Base-by-base conservation (phyloP, 2,329 filamentous ascomycete species). In the Monilinia vaccinii-corymbosi region DNA sequence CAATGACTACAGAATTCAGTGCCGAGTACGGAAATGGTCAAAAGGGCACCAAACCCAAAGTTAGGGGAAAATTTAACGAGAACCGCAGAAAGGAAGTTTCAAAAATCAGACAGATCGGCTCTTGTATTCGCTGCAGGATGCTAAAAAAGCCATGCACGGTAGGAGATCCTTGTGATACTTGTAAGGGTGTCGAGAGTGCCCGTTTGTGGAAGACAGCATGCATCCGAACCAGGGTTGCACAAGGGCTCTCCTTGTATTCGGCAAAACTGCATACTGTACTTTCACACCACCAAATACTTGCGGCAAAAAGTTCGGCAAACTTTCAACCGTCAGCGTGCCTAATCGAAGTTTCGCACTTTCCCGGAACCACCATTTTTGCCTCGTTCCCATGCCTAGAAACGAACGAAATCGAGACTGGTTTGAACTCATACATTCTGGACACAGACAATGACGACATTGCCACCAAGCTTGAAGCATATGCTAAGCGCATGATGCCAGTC, bases 131-230 rank as follows among this genome's bases (percentile, higher is more conserved):
- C 48, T 87, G 84, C 67, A 78, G 83, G 42, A 86, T 87, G 63
- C 72, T 87, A 40, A 79, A 84, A 60, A 87, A 87, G 73, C 84
- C 82, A 1, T 87, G 84, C 67, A 84, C 82, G n/a, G 80, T 78
- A 61, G 84, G 82, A 36, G 81, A 78, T 8, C 83, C 84, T 0
- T 87, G 84, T 65, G 79, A 81, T 57, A 83, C 83, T 1, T 87
- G 84, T 63, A 78, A 79, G 62, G 85, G 83, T 67, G 83, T 87
- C 0, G 73, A 86, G 44, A 79, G 80, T 4, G 83, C 84, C 0
- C 78, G 84, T 10, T 78, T 87, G n/a, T 87, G 84, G 84, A 81
- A 79, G 62, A 80, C 79, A 3, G 81, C 82, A 11, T 87, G 84
- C 67, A 79, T 86, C 28, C 78, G 84, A 50, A 85, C 82, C 9